A percentile compares a stretch with the other conserved stretches of the same genome.
These are phyloP conservation scores for Fusarium lateritium DNA, from an alignment of 2,329 filamentous ascomycete species.

Conservation along the genomic window DNA sequence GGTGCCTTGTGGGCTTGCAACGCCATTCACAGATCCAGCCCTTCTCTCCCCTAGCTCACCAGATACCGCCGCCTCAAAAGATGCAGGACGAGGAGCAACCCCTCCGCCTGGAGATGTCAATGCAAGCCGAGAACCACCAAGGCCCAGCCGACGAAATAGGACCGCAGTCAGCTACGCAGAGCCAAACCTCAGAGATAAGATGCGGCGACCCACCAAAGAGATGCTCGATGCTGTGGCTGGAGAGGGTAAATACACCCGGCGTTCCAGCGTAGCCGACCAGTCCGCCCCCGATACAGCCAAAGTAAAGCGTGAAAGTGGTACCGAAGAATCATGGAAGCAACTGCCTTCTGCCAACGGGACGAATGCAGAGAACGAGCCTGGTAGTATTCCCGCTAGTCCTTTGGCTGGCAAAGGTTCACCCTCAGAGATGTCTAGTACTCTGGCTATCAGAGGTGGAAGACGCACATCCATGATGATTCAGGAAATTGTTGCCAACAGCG, in stretches of 20 bases:
- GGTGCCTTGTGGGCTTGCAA: slow-evolving; percentile 42
- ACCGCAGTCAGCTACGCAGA: slow-evolving; percentile 84
- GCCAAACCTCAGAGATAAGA: slow-evolving; percentile 85
- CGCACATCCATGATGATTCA: slow-evolving; percentile 54
- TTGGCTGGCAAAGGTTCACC: slow-evolving; percentile 58
- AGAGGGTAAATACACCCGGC: slow-evolving; percentile 68
- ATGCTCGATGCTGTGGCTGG: slow-evolving; percentile 80
- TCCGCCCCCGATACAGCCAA: slow-evolving; percentile 45
- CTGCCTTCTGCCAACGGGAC: slow-evolving; percentile 36
- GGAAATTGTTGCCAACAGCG: slow-evolving; percentile 26
- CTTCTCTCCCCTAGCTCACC: slow-evolving; percentile 66
- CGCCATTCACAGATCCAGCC: slow-evolving; percentile 56
- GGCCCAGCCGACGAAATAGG: slow-evolving; percentile 77
- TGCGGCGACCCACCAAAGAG: slow-evolving; percentile 84
- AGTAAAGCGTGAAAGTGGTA: slow-evolving; percentile 55
- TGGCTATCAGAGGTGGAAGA: slow-evolving; percentile 60
- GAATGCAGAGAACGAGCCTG: slow-evolving; percentile 32
- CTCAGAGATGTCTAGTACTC: slow-evolving; percentile 51
- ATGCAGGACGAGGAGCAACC: slow-evolving; percentile 63
- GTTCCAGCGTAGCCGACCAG: slow-evolving; percentile 56
- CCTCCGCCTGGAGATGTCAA: slow-evolving; percentile 73
- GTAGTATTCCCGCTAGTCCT: slow-evolving; percentile 56
- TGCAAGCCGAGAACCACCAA: slow-evolving; percentile 68
- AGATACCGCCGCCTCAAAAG: slow-evolving; percentile 57
- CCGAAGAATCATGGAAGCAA: slow-evolving; percentile 53